Conservation (phyloP, 1,284 basidiomycete genomes). For the Ganoderma lucidum region DNA sequence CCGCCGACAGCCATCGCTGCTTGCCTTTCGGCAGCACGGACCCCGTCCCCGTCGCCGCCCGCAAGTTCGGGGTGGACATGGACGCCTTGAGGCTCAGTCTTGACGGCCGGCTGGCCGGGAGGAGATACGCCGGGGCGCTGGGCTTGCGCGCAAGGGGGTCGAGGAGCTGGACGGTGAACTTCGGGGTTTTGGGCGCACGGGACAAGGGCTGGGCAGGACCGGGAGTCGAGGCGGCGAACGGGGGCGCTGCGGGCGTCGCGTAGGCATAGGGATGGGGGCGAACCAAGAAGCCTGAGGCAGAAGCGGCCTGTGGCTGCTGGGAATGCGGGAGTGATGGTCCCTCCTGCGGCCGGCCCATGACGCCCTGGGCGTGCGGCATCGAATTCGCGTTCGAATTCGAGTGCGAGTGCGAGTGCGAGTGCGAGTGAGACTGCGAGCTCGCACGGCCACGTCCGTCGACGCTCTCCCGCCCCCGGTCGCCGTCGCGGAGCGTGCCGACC, state of each 20-base stretch:
- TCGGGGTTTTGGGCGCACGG: slow-evolving; percentile 16
- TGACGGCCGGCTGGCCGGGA: slow-evolving; percentile 30
- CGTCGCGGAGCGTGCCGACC: slow-evolving; percentile 30
- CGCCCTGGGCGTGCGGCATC: background rate
- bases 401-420: background rate
- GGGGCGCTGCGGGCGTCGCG: slow-evolving; percentile 42
- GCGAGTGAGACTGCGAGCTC: background rate
- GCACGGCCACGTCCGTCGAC: background rate
- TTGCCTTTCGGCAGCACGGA: slow-evolving; percentile 46
- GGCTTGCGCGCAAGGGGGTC: slow-evolving; percentile 17
- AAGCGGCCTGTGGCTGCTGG: slow-evolving; percentile 19
- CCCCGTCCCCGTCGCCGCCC: slow-evolving; percentile 34
- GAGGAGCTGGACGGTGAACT: slow-evolving; percentile 32
- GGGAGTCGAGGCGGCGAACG: slow-evolving; percentile 27
- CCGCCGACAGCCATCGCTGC: slow-evolving; percentile 73
- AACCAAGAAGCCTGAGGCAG: background rate
- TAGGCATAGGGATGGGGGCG: slow-evolving; percentile 60
- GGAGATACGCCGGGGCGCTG: slow-evolving; percentile 36
- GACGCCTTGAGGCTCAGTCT: slow-evolving; percentile 54
- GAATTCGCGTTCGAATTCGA: background rate
- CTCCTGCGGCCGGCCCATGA: background rate
- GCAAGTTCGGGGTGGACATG: slow-evolving; percentile 70
- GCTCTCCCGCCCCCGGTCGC: background rate
- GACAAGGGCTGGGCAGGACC: slow-evolving; percentile 26
- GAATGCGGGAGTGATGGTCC: slow-evolving; percentile 27